Evolutionary conservation across 176 grass and related monocot species (phyloP).

Genomic region (Phragmites australis): DNA sequence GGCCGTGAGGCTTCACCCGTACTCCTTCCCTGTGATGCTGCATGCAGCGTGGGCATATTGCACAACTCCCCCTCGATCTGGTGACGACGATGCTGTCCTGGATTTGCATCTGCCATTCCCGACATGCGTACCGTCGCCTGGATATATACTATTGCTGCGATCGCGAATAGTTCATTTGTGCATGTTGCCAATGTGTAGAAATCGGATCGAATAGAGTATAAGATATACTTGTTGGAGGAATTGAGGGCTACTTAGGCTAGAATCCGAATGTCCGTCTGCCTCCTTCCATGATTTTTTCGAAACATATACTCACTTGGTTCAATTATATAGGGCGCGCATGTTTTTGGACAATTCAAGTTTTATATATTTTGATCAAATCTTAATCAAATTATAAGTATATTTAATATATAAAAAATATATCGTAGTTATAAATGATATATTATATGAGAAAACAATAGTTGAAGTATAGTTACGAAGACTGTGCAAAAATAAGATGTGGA

Average conservation of each 20-base stretch:
- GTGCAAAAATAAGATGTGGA: no score
- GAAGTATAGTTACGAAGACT: no score
- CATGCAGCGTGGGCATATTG: neutral
- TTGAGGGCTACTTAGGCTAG: neutral
- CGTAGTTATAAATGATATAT: no score
- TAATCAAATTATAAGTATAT: no score
- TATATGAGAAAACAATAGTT: no score
- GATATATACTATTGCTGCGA: neutral
- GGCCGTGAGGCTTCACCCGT: neutral
- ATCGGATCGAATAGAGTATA: neutral
- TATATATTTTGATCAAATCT: no score
- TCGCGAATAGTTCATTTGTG: neutral
- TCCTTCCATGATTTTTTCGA: no score
- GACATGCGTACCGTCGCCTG: neutral
- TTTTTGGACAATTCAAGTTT: no score
- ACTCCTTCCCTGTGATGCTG: neutral
- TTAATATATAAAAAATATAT: no score
- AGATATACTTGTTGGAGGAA: neutral
- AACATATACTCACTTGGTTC: no score
- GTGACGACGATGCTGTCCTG: conserved; percentile 12
- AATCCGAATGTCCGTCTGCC: no score
- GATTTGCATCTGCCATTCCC: conserved; percentile 8
- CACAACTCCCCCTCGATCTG: neutral
- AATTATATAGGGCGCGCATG: no score
- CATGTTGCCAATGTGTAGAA: neutral